Percentiles rank a stretch among this genome's conserved stretches.
phyloP scores from a whole-genome alignment of 345 rosid species.

The Carallia brachiata region DNA sequence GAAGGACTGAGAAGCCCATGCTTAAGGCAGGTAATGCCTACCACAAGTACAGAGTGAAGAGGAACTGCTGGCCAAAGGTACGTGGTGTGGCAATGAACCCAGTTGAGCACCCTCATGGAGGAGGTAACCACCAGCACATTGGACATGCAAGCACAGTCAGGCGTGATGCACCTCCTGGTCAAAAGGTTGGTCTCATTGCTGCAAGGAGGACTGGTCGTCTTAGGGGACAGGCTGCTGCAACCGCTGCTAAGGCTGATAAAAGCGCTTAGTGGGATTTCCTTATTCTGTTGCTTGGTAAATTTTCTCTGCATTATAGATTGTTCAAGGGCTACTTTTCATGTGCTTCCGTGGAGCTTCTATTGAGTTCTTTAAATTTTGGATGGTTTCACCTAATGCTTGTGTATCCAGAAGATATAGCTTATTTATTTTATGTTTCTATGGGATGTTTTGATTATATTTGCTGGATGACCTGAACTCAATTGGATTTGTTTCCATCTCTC shows the following conservation, averaged over 20 bases:
- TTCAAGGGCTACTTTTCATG: neutral
- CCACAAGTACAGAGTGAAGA: slow-evolving; percentile 23
- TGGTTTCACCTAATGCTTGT: neutral
- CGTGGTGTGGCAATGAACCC: slow-evolving; percentile 8
- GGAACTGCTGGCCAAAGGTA: slow-evolving; percentile 20
- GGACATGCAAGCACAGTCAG: slow-evolving; percentile 5
- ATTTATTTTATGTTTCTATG: neutral
- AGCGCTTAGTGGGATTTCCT: slow-evolving; percentile 16
- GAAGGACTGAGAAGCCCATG: slow-evolving; percentile 19
- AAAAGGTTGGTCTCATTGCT: slow-evolving; percentile 5
- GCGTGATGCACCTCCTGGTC: slow-evolving; percentile 3
- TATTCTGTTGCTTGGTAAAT: neutral
- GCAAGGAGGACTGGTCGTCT: slow-evolving; percentile 19
- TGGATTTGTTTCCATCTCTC: neutral
- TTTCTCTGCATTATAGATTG: neutral
- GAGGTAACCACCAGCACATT: slow-evolving; percentile 8
- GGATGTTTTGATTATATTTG: neutral
- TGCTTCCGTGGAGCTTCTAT: neutral
- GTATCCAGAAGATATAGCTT: neutral
- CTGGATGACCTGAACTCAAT: neutral
- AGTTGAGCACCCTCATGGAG: slow-evolving; percentile 2
- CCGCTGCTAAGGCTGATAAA: slow-evolving; percentile 61
- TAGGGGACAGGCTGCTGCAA: slow-evolving; percentile 71
- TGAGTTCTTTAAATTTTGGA: neutral
- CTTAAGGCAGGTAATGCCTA: slow-evolving; percentile 22